phyloP scores from a whole-genome alignment of 2,329 filamentous ascomycete species.

The Fusarium setosum region DNA sequence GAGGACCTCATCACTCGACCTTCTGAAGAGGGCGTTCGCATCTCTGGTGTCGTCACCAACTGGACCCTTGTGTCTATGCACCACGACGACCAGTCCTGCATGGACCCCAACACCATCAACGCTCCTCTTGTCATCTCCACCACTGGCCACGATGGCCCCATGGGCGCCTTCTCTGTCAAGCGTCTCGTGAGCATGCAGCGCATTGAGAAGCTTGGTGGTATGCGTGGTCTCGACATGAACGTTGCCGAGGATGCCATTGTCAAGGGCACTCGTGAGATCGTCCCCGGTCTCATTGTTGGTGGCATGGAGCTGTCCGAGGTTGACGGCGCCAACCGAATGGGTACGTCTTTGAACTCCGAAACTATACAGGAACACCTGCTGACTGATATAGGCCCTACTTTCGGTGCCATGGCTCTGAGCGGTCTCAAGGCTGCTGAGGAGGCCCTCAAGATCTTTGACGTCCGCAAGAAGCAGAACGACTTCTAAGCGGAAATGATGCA shows the following conservation, averaged over 20 bases:
- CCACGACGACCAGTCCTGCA: constrained; percentile 91
- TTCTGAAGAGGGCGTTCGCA: constrained; percentile 67
- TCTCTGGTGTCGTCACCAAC: constrained; percentile 93
- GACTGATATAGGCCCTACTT: constrained; percentile 69
- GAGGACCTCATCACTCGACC: constrained; percentile 92
- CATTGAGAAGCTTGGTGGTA: constrained; percentile 86
- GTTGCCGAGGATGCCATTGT: constrained; percentile 92
- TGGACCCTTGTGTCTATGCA: constrained; percentile 93
- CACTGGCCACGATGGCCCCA: constrained; percentile 90
- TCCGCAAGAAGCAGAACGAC: constrained; percentile 82
- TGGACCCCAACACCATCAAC: constrained; percentile 98
- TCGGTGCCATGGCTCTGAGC: constrained; percentile 88
- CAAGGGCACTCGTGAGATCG: constrained; percentile 88
- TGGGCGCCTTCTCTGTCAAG: constrained; percentile 92
- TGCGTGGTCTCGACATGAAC: constrained; percentile 95
- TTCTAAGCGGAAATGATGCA: constrained; percentile 50
- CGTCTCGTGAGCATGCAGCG: constrained; percentile 89
- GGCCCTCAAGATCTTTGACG: constrained; percentile 80
- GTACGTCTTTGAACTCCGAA: constrained; percentile 46
- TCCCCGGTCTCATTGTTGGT: constrained; percentile 89
- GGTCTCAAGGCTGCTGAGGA: constrained; percentile 95
- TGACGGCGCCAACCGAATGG: constrained; percentile 93
- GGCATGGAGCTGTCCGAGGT: constrained; percentile 95
- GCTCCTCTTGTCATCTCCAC: constrained; percentile 89
- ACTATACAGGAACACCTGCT: neutral